Conservation (phyloP, 768 basidiomycete genomes). For the Mrakia blollopis region DNA sequence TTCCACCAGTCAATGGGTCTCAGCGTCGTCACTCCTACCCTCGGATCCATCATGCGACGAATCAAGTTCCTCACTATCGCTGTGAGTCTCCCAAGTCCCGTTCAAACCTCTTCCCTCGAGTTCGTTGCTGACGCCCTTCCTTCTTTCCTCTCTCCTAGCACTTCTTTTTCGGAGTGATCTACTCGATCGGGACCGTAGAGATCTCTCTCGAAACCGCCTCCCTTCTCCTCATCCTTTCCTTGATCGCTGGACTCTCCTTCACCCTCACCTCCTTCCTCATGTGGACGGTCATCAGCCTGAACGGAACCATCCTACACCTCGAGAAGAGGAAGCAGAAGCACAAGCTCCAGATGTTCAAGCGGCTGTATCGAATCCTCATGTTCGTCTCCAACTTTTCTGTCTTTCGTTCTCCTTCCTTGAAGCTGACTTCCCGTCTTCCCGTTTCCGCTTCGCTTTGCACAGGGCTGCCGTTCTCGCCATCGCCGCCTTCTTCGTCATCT, state of each 20-base stretch:
- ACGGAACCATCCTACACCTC: conserved; percentile 84
- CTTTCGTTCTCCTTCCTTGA: too few species aligned
- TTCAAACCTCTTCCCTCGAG: neutral
- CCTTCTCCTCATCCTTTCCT: conserved; percentile 72
- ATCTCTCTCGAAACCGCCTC: conserved; percentile 68
- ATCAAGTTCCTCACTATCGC: conserved; percentile 74
- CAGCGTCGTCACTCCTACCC: conserved; percentile 81
- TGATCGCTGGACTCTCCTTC: conserved; percentile 90
- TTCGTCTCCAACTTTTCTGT: too few species aligned
- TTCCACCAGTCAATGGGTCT: conserved; percentile 62
- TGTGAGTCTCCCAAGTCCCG: conserved; percentile 52
- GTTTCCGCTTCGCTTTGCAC: neutral
- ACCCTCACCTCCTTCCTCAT: conserved; percentile 64
- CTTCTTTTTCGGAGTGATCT: conserved; percentile 55
- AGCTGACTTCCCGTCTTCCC: neutral
- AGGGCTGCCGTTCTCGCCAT: conserved; percentile 69
- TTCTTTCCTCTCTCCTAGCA: neutral
- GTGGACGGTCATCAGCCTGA: conserved; percentile 24
- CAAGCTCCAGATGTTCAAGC: conserved; percentile 36
- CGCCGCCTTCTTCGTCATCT: conserved; percentile 84
- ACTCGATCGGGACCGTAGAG: conserved; percentile 90
- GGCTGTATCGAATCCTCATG: too few species aligned
- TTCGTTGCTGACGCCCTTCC: neutral
- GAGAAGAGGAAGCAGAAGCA: conserved; percentile 59
- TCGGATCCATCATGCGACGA: conserved; percentile 76